phyloP scores from a whole-genome alignment of 2,329 filamentous ascomycete genomes.

The Blumeria graminis region DNA sequence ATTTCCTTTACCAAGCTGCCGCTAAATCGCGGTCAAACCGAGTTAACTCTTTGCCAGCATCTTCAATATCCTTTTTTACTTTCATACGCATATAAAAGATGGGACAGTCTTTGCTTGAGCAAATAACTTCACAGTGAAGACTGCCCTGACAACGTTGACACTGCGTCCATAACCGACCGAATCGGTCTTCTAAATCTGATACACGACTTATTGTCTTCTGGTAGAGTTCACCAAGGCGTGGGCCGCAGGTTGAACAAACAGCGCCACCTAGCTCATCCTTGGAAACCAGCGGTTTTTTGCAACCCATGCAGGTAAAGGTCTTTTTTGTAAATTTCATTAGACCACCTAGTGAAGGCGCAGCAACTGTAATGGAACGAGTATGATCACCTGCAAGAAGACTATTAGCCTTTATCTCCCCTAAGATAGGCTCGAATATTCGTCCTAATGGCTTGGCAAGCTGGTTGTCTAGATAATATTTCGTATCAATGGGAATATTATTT shows the following conservation, averaged over 20 bases:
- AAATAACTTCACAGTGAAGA: conserved; percentile 96
- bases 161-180: conserved; percentile 88
- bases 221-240: conserved; percentile 76
- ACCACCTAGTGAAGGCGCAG: conserved; percentile 72
- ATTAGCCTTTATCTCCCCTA: conserved; percentile 76
- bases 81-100: conserved; percentile 99
- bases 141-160: conserved; percentile 95
- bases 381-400: conserved; percentile 78
- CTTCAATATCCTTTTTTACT: conserved; percentile 95
- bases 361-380: conserved; percentile 81
- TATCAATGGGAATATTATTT: conserved; percentile 94
- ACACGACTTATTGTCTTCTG: conserved; percentile 72
- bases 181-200: conserved; percentile 78
- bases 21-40: conserved; percentile 74
- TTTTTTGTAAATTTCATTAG: conserved; percentile 98
- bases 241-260: conserved; percentile 67
- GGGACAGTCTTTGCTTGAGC: conserved; percentile 83
- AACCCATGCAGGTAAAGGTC: conserved; percentile 94
- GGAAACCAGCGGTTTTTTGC: conserved; percentile 78
- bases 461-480: conserved; percentile 95
- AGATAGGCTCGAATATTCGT: conserved; percentile 91
- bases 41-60: conserved; percentile 69
- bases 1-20: conserved; percentile 18
- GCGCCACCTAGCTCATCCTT: conserved; percentile 64
- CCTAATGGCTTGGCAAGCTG: conserved; percentile 85